These are phyloP conservation scores for Filosporella fistucella DNA, from an alignment of 495 filamentous ascomycete species.

Conservation along the genomic window DNA sequence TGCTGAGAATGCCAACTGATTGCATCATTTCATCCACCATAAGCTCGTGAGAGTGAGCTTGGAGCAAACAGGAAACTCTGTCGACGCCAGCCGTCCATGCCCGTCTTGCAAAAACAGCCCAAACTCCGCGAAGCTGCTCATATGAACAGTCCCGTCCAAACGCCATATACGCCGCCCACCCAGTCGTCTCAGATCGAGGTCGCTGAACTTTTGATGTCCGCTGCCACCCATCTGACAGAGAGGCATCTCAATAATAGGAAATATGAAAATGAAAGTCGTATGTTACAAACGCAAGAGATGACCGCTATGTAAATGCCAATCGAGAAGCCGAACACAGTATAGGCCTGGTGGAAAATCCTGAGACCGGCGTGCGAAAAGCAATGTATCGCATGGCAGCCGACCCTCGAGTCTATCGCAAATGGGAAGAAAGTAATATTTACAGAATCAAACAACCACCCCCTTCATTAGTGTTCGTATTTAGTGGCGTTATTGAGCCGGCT, in stretches of 20 bases:
- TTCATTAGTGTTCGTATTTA: not conserved
- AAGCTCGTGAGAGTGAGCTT: conserved; percentile 12
- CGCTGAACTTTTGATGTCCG: conserved; percentile 27
- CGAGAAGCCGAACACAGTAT: not conserved
- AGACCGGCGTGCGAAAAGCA: conserved; percentile 7
- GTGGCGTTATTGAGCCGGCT: conserved; percentile 21
- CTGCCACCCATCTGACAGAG: conserved; percentile 21
- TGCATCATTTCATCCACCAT: conserved; percentile 12
- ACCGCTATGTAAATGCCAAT: conserved; percentile 10
- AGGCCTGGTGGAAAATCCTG: conserved; percentile 9
- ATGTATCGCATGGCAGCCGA: conserved; percentile 9
- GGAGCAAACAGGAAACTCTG: conserved; percentile 15
- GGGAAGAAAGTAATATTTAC: conserved; percentile 25
- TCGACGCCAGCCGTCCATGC: conserved; percentile 22
- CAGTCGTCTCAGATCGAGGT: conserved; percentile 23
- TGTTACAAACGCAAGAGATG: conserved; percentile 23
- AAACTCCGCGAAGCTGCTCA: conserved; percentile 20
- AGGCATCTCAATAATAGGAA: conserved; percentile 10
- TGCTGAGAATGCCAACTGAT: conserved; percentile 7
- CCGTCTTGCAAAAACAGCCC: conserved; percentile 19
- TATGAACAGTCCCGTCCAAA: conserved; percentile 18
- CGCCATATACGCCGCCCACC: conserved; percentile 19
- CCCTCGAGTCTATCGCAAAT: conserved; percentile 22
- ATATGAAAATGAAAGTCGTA: conserved; percentile 24
- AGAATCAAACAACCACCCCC: conserved; percentile 16